phyloP scores from a whole-genome alignment of 768 basidiomycete species.

The Sarcodon sp. region DNA sequence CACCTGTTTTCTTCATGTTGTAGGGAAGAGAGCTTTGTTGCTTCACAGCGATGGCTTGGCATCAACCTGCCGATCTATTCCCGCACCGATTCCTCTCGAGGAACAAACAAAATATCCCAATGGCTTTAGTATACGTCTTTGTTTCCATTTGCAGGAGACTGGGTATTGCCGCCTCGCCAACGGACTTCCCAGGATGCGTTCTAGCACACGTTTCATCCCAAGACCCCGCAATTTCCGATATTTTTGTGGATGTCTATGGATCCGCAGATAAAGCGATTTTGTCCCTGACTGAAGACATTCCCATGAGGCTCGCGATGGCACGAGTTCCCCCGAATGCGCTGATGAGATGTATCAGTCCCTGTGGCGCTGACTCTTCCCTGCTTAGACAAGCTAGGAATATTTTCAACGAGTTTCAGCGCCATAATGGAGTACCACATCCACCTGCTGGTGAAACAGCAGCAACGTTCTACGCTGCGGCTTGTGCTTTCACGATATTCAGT shows the following conservation, averaged over 20 bases:
- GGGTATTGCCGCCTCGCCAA: constrained; percentile 35
- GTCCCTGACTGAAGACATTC: too few relatives aligned
- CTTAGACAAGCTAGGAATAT: not conserved
- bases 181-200: constrained; percentile 45
- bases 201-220: constrained; percentile 33
- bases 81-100: constrained; percentile 41
- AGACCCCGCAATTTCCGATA: constrained; percentile 19
- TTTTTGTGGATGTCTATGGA: constrained; percentile 30
- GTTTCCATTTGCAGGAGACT: constrained; percentile 38
- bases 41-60: constrained; percentile 23
- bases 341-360: not conserved
- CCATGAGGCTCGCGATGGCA: too few relatives aligned
- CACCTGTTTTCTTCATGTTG: not conserved
- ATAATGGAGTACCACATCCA: not conserved
- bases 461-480: not conserved
- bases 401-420: not conserved
- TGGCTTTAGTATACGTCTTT: constrained; percentile 49
- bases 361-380: not conserved
- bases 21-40: not conserved
- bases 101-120: constrained; percentile 38
- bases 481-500: not conserved
- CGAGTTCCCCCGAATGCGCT: too few relatives aligned
- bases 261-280: too few relatives aligned
- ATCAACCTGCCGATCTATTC: constrained; percentile 37
- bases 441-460: not conserved